Percentiles rank a stretch among this genome's conserved stretches.
Evolutionary conservation across 208 protist genomes (phyloP).

Genomic region (Endotrypanum monterogeii): DNA sequence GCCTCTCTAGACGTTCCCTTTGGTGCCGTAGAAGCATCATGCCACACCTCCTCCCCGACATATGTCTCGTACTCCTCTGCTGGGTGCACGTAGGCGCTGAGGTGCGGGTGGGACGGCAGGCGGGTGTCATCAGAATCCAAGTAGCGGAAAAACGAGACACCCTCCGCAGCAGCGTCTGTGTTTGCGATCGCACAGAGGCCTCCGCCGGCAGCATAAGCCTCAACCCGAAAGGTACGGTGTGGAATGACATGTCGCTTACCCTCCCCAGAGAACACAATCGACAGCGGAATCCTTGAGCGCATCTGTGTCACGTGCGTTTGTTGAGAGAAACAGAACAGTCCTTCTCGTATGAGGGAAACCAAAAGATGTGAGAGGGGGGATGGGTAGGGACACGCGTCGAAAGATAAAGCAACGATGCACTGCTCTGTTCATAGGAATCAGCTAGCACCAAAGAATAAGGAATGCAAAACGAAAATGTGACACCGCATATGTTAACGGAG

Average conservation of each 20-base stretch:
- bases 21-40: not conserved
- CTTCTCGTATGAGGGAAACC: not conserved
- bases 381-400: not conserved
- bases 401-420: not conserved
- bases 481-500: conserved; percentile 1
- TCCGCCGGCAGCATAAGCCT: not conserved
- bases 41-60: conserved; percentile 80
- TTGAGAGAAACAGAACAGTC: conserved; percentile 14
- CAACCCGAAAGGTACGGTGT: conserved; percentile 50
- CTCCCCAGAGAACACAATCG: conserved; percentile 39
- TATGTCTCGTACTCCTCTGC: conserved; percentile 81
- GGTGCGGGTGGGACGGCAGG: conserved; percentile 50
- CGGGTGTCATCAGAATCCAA: conserved; percentile 82
- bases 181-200: not conserved
- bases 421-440: not conserved
- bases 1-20: not conserved
- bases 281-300: conserved; percentile 67
- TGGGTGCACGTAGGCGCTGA: conserved; percentile 34
- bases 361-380: not conserved
- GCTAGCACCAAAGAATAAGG: not conserved
- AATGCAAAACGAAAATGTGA: conserved; percentile 20
- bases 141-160: conserved; percentile 61
- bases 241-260: conserved; percentile 49
- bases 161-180: conserved; percentile 9
- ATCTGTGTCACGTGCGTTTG: conserved; percentile 20